Evolutionary conservation across 331 rosid genomes (phyloP), one percentile per base, ranked within the genome.

Genomic region (Prunus yedoensis): DNA sequence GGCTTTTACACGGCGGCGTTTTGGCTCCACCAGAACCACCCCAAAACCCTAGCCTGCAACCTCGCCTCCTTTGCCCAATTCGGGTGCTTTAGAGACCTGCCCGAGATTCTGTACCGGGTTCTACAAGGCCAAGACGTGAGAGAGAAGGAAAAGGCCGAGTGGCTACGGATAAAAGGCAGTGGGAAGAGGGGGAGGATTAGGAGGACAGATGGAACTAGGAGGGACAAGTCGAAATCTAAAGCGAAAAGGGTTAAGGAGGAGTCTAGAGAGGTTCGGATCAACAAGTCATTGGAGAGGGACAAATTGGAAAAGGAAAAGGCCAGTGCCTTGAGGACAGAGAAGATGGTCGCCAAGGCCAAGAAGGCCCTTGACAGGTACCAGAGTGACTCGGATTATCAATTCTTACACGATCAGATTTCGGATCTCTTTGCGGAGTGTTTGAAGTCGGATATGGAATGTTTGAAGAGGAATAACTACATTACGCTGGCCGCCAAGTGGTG

Each of bases 1-100:
- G 76, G 76, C 7, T 71, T 71, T 66, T 71, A 71, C 35, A 71
- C 65, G 51, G 65, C 52, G 35, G 65, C 75, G 20, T 20, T 71
- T 3, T 71, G 75, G 75, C 75, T 71, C 51, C 75, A 71, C 38
- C 54, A 54, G 18, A 5, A 53, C 75, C 75, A 71, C 52, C 75
- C 75, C 38, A 71, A 71, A 54, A 71, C 75, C 21, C 65, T 71
- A 21, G 65, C 75, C 52, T 71, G 75, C 75, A 71, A 71, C 35
- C 32, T 71, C 4, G 52, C 64, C 1, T 71, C 65, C 8, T 15
- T 71, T 4, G 75, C 75, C 15, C 51, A 71, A 1, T 71, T 71
- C 4, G 75, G 75, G 2, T 71, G 53, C 20, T 71, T 71, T 23
- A 53, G 54, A 20, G 75, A 71, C 75, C 38, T 71, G 8, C 75